Conservation (phyloP, 192 early-diverging fungal species). For the Pilaira anomala region DNA sequence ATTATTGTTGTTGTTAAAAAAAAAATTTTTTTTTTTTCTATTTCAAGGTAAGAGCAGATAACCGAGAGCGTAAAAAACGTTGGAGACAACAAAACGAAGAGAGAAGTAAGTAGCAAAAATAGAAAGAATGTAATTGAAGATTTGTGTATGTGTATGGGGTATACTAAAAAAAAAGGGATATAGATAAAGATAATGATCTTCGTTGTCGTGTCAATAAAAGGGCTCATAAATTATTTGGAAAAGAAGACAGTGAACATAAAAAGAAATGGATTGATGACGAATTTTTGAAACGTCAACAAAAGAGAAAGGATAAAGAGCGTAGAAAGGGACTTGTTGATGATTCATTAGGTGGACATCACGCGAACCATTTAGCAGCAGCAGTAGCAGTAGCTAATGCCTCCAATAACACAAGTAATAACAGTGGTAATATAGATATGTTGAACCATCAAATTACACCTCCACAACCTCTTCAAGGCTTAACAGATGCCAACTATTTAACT, state of each 20-base stretch:
- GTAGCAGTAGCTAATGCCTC: too few relatives aligned
- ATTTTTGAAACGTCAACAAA: constrained; percentile 60
- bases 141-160: too few relatives aligned
- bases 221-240: constrained; percentile 60
- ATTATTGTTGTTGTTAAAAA: too few relatives aligned
- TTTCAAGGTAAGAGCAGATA: constrained; percentile 42
- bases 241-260: constrained; percentile 48
- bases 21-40: too few relatives aligned
- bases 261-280: constrained; percentile 62
- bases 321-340: constrained; percentile 22
- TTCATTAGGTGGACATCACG: constrained; percentile 1
- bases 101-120: constrained; percentile 40
- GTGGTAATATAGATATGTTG: constrained; percentile 1
- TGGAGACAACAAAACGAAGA: constrained; percentile 52
- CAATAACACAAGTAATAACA: not conserved
- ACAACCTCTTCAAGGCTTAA: constrained; percentile 1
- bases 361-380: not conserved
- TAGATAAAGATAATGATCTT: constrained; percentile 70
- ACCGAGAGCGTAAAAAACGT: constrained; percentile 50
- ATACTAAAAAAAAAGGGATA: not conserved
- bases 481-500: constrained; percentile 17
- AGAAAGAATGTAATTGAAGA: not conserved
- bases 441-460: constrained; percentile 4
- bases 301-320: constrained; percentile 59
- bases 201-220: constrained; percentile 70